Evolutionary conservation across 2,329 filamentous ascomycete species (phyloP), one percentile per base, ranked within the genome.

Genomic region (Ceratocystis colombiana): DNA sequence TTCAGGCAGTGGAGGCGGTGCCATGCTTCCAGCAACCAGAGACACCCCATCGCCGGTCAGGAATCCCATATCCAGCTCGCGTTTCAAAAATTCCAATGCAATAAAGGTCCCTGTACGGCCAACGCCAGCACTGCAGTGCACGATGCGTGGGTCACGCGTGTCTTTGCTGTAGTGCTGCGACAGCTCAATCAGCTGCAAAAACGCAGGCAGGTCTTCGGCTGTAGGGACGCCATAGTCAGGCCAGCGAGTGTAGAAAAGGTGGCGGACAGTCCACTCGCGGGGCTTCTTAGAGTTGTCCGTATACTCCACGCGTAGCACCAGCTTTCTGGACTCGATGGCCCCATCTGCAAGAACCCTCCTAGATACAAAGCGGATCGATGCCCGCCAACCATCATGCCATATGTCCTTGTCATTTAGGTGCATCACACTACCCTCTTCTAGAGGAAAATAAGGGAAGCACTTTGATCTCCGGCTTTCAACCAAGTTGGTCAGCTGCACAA

Each of bases 61-160:
- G 25, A 85, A 81, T 62, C 91, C 93, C 5, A 85, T 82, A 30
- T 89, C 85, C 8, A 97, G 80, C 75, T 96, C 90, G 45, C 86
- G 82, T 69, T 96, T 81, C 30, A 99, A 83, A 75, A 95, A 90
- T 75, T 97, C 94, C n/a, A 99, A 82, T 1, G 90, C 88, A 72
- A 99, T 96, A 73, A 97, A 99, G 0, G 94, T 97, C 44, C 94
- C 94, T 6, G 89, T 96, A 66, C 94, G 85, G 12, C 94, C 94
- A 15, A 99, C 93, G 48, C 94, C 94, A 6, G 94, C 94, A 73
- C 90, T 96, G 78, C 89, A 92, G 75, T 92, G 88, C 10, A 91
- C 83, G 68, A 97, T 86, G 66, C 93, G 86, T 3, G 93, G 89
- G 71, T 79, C 77, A 6, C 77, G 77, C 7, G 57, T 22, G 1